Percentiles rank a stretch among this genome's conserved stretches.
Conservation (phyloP, 345 rosid species). For the Gossypium mustelinum region DNA sequence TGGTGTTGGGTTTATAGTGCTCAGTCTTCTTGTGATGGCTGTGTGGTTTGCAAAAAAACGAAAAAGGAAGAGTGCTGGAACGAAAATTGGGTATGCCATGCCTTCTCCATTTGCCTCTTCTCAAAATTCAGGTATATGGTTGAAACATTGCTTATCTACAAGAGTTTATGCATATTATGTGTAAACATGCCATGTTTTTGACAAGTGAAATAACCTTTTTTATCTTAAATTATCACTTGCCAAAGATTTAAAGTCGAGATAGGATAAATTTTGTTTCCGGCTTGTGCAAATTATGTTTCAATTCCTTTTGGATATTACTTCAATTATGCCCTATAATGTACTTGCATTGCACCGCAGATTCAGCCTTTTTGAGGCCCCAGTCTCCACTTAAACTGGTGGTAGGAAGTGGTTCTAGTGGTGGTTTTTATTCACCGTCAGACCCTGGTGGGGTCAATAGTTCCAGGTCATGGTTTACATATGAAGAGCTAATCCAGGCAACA, state of each 20-base stretch:
- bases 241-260: neutral
- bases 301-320: neutral
- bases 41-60: constrained; percentile 62
- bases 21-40: constrained; percentile 65
- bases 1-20: constrained; percentile 54
- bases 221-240: neutral
- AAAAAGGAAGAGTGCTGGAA: constrained; percentile 45
- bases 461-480: constrained; percentile 83
- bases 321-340: neutral
- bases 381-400: constrained; percentile 41
- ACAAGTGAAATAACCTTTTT: neutral
- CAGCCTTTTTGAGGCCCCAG: constrained; percentile 51
- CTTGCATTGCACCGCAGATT: constrained; percentile 41
- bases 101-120: constrained; percentile 82
- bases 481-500: constrained; percentile 72
- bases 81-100: constrained; percentile 49
- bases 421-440: constrained; percentile 60
- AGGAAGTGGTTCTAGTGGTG: constrained; percentile 52
- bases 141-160: neutral
- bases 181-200: neutral
- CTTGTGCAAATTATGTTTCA: neutral
- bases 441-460: constrained; percentile 67
- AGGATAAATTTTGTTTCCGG: neutral
- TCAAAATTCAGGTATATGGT: constrained; percentile 73
- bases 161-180: neutral